Base-by-base conservation (phyloP, 1,284 basidiomycete species). In the Cutaneotrichosporon curvatum region DNA sequence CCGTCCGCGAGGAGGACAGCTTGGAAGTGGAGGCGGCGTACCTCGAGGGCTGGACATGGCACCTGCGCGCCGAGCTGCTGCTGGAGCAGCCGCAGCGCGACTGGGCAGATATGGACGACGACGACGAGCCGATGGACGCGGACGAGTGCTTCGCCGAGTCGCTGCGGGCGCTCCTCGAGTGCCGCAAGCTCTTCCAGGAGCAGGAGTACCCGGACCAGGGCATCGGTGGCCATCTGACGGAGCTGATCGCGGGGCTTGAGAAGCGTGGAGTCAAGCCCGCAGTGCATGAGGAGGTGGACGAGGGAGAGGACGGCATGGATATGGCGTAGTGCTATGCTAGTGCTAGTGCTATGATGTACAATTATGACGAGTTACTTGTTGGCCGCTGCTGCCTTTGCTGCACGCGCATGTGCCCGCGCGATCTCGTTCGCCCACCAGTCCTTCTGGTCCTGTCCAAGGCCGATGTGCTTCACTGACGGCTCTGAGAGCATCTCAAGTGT, bases 31-130 rank as follows among this genome's bases (percentile, higher is more conserved):
- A 94, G 62, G 87, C 84, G 3, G 92, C 89, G 80, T 95, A 95
- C 67, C 78, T 94, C n/a, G 86, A 91, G 66, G 91, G 89, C 43
- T 92, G 89, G 87, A 84, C 86, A 50, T 90, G 88, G 76, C 88
- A 82, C 73, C 74, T 92, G 35, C 61, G 74, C 10, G 75, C 68
- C 8, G 65, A 73, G 49, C 61, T 65, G 12, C 44, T 68, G 19
- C 41, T 41, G 16, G 61, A 55, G 18, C 56, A 62, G 38, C 59
- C 63, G 9, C 35, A 56, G 10, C 25, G 52, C 7, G 25, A 33
- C 43, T 45, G 43, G 43, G 37, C 43, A 14, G 43, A 45, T 19
- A 45, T 45, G 34, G 68, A 80, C 4, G 57, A 62, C 18, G 58
- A 57, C 7, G 63, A 63, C 28, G 80, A 80, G 43, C 80, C 78